Evolutionary conservation across 441 rosid genomes (phyloP).

Genomic region (Eruca vesicaria): DNA sequence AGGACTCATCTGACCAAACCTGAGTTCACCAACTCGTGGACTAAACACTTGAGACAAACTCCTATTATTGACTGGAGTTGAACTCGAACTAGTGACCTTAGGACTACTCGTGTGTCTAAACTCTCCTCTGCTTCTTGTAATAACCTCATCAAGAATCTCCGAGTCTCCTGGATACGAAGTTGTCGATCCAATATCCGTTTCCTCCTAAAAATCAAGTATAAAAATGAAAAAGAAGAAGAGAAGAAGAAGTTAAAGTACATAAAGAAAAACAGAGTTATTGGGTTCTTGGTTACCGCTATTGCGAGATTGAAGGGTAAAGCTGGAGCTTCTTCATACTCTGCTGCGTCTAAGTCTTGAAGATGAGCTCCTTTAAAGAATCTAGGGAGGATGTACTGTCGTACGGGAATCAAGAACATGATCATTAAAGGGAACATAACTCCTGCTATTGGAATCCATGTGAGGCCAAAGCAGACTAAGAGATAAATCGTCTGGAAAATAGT

Average conservation of each 20-base stretch:
- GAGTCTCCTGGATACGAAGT: slow-evolving; percentile 61
- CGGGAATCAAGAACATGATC: slow-evolving; percentile 93
- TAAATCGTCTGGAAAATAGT: slow-evolving; percentile 73
- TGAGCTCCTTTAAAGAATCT: slow-evolving; percentile 85
- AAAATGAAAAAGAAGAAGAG: neutral
- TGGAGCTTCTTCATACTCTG: slow-evolving; percentile 88
- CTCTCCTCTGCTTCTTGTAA: slow-evolving; percentile 93
- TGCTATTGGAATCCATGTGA: slow-evolving; percentile 92
- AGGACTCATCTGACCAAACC: slow-evolving; percentile 61
- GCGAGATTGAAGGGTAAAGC: slow-evolving; percentile 79
- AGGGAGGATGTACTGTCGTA: slow-evolving; percentile 80
- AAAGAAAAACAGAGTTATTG: neutral
- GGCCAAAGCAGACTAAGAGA: slow-evolving; percentile 78
- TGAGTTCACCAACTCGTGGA: slow-evolving; percentile 59
- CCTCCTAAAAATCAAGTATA: slow-evolving; percentile 38
- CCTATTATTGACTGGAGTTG: slow-evolving; percentile 48
- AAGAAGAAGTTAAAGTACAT: neutral
- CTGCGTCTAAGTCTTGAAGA: slow-evolving; percentile 89
- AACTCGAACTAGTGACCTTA: slow-evolving; percentile 64
- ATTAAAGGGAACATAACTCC: slow-evolving; percentile 89
- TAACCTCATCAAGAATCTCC: slow-evolving; percentile 82
- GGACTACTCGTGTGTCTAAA: slow-evolving; percentile 80
- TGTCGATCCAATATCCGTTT: slow-evolving; percentile 63
- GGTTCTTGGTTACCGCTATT: slow-evolving; percentile 43
- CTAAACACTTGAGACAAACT: slow-evolving; percentile 45